These are phyloP conservation scores for Magnolia sinica DNA, from an alignment of 164 flowering plant genomes.

Conservation along the genomic window DNA sequence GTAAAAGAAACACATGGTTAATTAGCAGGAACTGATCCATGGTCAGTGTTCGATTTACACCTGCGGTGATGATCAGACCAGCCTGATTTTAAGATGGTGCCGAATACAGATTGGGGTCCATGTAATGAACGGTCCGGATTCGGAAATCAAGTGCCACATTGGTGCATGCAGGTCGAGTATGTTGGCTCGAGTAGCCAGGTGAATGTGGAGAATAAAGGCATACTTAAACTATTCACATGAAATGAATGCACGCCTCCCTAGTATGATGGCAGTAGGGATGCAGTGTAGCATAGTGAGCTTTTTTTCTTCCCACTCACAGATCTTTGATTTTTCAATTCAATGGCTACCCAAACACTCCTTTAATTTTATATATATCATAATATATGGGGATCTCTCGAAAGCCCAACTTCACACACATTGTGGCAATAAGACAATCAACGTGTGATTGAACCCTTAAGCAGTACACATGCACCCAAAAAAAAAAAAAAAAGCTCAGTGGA, in stretches of 20 bases:
- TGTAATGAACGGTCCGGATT: not conserved
- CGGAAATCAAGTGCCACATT: no score
- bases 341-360: not conserved
- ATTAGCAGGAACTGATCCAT: no score
- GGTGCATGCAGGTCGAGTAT: no score
- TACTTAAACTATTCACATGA: conserved; percentile 12
- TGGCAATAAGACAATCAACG: not conserved
- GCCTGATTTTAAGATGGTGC: not conserved
- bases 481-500: not conserved
- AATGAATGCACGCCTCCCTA: conserved; percentile 29
- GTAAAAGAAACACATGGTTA: not conserved
- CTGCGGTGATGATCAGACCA: not conserved
- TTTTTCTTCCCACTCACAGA: not conserved
- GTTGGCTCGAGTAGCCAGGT: no score
- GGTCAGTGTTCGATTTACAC: no score
- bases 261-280: conserved; percentile 12
- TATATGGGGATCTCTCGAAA: conserved; percentile 3
- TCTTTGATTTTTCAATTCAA: not conserved
- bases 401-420: conserved; percentile 4
- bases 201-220: conserved; percentile 9
- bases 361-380: not conserved
- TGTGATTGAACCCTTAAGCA: not conserved
- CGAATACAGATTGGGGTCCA: not conserved
- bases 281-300: not conserved
- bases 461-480: not conserved